Percentiles rank a stretch among this genome's conserved stretches.
Conservation (phyloP, 768 basidiomycete genomes). For the Phanerochaete carnosa region DNA sequence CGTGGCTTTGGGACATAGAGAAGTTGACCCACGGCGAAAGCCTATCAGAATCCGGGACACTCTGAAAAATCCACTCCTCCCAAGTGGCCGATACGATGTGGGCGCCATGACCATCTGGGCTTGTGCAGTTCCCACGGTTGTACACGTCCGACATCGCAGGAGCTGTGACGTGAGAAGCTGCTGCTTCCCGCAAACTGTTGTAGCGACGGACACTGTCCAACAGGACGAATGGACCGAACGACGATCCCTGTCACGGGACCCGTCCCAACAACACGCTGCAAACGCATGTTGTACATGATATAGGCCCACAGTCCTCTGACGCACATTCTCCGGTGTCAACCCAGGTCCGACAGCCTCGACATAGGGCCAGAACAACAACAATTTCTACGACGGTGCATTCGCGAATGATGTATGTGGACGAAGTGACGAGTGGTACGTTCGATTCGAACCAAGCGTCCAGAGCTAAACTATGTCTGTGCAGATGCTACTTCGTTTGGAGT, state of each 20-base stretch:
- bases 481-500: constrained; percentile 8
- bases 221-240: not conserved
- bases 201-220: not conserved
- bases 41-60: not conserved
- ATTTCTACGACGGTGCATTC: not conserved
- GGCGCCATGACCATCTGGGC: not conserved
- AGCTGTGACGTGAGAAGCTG: not conserved
- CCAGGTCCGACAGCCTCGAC: constrained; percentile 7
- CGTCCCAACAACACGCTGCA: constrained; percentile 27
- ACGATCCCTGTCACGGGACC: constrained; percentile 13
- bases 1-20: not conserved
- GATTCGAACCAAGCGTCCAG: not conserved
- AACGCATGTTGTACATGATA: constrained; percentile 24
- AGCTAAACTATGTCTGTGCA: not conserved
- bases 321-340: not conserved
- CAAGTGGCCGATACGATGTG: not conserved
- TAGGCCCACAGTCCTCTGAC: constrained; percentile 10
- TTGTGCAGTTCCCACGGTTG: not conserved
- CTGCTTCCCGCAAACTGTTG: not conserved
- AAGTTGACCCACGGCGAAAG: not conserved
- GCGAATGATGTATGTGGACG: constrained; percentile 17
- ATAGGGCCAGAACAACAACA: constrained; percentile 2
- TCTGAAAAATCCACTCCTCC: not conserved
- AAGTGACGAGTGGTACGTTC: constrained; percentile 15
- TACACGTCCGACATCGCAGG: not conserved